Base-by-base conservation (phyloP, 306 rosid species). In the Lablab purpureus region DNA sequence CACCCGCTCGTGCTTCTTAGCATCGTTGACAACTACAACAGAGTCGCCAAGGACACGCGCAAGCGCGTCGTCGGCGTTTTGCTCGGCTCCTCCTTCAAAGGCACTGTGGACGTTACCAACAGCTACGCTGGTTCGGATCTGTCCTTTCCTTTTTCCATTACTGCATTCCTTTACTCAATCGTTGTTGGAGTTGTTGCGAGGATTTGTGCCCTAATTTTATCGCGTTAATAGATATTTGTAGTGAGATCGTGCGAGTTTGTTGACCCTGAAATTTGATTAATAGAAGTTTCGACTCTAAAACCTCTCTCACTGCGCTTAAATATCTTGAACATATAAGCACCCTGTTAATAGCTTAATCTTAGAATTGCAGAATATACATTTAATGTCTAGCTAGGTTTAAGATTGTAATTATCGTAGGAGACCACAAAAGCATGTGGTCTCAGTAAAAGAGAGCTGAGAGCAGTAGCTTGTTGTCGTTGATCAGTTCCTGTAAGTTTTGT, bases 21-120 rank as follows among this genome's bases (percentile, higher is more conserved):
- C 87, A 90, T 94, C 87, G 97, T 92, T 74, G 98, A 94, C 69
- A 90, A 94, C 89, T 92, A 89, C 90, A 90, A 90, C 74, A 87
- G 96, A 30, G 98, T 94, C 47, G 98, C 96, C 27, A 92, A 88
- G 50, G 94, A 94, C 85, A 85, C 98, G 7, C 90, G 94, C 62
- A 90, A 90, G 52, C 93, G 97, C 51, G 98, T 94, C 49, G 93
- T 92, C 40, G 96, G 98, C 14, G 96, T 94, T 13, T 80, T 94
- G 34, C 97, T 94, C 49, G 97, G 97, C 32, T 85, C 91, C 75
- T 65, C 97, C 22, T 88, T 87, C 84, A 90, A 81, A 74, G 97
- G 98, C 85, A 89, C 90, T 67, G 98, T 92, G 27, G 98, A 94
- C 15, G 94, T 94, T 78, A 76, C 93, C 88, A 94, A 90, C 74